A percentile compares a stretch with the other conserved stretches of the same genome.
Evolutionary conservation across 495 filamentous ascomycete species (phyloP).

Genomic region (Immersiella caudata): DNA sequence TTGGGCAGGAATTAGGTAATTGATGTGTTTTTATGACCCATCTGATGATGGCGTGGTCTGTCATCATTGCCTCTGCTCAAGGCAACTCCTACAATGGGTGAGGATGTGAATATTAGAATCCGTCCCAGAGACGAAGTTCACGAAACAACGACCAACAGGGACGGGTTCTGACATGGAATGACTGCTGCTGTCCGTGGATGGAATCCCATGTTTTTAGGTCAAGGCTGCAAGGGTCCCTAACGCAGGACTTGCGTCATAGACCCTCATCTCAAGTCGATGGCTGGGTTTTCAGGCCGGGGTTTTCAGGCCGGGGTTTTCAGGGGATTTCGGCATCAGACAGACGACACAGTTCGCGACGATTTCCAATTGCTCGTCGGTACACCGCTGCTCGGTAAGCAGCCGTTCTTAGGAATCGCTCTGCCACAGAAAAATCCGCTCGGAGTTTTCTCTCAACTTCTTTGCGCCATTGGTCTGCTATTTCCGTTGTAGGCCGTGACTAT

Average conservation of each 20-base stretch:
- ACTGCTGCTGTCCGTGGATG: background rate
- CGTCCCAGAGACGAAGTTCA: background rate
- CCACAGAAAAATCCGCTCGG: background rate
- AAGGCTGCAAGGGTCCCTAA: background rate
- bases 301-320: background rate
- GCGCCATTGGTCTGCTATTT: background rate
- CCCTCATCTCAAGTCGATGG: background rate
- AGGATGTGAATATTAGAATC: background rate
- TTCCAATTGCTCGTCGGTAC: background rate
- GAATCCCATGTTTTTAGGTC: background rate
- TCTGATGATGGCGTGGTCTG: too few relatives aligned
- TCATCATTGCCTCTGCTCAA: too few relatives aligned
- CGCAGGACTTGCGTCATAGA: constrained; percentile 25
- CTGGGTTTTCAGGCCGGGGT: background rate
- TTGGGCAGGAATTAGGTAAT: too few relatives aligned
- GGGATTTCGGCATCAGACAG: background rate
- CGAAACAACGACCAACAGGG: background rate
- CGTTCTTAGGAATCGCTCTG: background rate
- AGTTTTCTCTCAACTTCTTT: background rate
- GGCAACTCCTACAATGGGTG: background rate
- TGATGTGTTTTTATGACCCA: too few relatives aligned
- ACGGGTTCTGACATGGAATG: background rate
- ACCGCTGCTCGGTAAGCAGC: background rate
- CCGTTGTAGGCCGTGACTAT: background rate
- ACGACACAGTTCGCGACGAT: background rate